Evolutionary conservation across 2,329 filamentous ascomycete genomes (phyloP).

Genomic region (Talaromyces piceae): DNA sequence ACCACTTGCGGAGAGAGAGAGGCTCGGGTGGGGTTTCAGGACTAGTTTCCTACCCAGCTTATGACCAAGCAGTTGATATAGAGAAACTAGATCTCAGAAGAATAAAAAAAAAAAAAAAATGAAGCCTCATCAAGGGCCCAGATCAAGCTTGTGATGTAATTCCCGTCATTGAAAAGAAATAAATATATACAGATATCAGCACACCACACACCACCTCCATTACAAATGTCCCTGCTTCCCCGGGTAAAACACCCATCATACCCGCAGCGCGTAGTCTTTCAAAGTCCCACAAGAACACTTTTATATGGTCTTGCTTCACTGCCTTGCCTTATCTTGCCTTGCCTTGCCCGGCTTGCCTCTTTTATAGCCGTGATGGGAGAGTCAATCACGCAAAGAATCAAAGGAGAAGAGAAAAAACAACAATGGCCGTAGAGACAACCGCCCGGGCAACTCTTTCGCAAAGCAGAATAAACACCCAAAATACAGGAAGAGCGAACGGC

Average conservation of each 20-base stretch:
- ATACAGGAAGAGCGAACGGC: not conserved
- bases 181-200: not conserved
- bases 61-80: not conserved
- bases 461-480: slow-evolving; percentile 1
- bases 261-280: not conserved
- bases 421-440: too few species aligned
- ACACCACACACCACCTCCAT: not conserved
- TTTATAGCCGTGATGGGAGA: too few species aligned
- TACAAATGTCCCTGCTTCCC: not conserved
- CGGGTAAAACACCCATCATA: not conserved
- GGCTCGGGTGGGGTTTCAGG: not conserved
- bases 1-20: not conserved
- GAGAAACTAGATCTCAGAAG: not conserved
- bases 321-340: too few species aligned
- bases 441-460: not conserved
- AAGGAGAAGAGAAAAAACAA: too few species aligned
- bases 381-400: too few species aligned
- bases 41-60: not conserved
- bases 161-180: not conserved
- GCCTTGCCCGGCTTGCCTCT: too few species aligned
- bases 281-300: too few species aligned
- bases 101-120: not conserved
- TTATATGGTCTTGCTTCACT: too few species aligned
- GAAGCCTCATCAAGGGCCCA: not conserved
- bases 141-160: too few species aligned